Evolutionary conservation across 306 rosid genomes (phyloP).

Genomic region (Prunus persica): DNA sequence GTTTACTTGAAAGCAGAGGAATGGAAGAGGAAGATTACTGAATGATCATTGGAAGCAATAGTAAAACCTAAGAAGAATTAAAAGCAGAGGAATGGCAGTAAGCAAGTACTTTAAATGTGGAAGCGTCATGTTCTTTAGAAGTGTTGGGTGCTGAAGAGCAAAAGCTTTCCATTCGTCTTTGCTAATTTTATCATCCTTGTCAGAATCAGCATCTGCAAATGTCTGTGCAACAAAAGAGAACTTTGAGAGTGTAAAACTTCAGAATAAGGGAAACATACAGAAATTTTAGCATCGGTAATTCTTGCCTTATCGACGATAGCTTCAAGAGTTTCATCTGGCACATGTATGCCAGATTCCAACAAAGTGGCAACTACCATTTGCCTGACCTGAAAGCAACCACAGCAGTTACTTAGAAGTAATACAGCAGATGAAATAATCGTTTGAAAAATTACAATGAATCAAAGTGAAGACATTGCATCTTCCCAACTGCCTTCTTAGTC

Average conservation of each 20-base stretch:
- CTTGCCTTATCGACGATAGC: constrained; percentile 52
- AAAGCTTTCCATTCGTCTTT: constrained; percentile 62
- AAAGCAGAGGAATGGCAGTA: constrained; percentile 1
- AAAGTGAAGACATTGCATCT: not conserved
- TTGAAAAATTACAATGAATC: not conserved
- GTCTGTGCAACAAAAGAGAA: constrained; percentile 37
- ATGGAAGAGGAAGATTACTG: no score
- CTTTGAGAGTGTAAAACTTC: not conserved
- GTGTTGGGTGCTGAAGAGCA: constrained; percentile 46
- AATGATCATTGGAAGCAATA: not conserved
- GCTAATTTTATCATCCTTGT: constrained; percentile 62
- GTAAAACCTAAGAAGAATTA: not conserved
- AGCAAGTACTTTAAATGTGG: constrained; percentile 44
- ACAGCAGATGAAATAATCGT: not conserved
- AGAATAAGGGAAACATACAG: not conserved
- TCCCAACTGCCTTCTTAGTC: not conserved
- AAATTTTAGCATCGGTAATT: not conserved
- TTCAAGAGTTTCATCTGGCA: constrained; percentile 53
- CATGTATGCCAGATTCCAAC: constrained; percentile 41
- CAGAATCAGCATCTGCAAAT: constrained; percentile 56
- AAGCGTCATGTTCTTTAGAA: constrained; percentile 65
- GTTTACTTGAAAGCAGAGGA: no score
- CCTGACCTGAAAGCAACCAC: constrained; percentile 42
- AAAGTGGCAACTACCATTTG: constrained; percentile 66
- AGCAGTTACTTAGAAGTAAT: not conserved